phyloP scores from a whole-genome alignment of 768 basidiomycete species.

The Solioccasus polychromus region DNA sequence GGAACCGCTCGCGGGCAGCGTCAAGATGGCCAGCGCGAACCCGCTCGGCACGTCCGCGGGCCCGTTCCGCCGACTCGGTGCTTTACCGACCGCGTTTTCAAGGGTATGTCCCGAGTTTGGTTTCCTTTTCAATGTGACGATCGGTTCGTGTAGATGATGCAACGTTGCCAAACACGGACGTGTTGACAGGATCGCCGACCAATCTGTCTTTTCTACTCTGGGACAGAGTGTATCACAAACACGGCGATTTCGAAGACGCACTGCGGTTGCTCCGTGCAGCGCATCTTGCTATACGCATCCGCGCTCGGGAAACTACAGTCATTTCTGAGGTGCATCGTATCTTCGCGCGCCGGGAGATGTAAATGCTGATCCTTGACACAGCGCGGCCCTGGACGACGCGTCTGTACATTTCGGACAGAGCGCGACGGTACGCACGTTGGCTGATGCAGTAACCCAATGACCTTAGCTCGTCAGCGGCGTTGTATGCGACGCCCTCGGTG shows the following conservation, averaged over 20 bases:
- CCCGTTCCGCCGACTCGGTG: conserved; percentile 66
- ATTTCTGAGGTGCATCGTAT: too few relatives aligned
- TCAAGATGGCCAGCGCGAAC: conserved; percentile 65
- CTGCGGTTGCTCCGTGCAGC: conserved; percentile 72
- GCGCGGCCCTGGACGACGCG: conserved; percentile 59
- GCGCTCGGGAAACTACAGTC: conserved; percentile 53
- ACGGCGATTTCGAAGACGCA: conserved; percentile 59
- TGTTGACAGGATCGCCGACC: conserved; percentile 44
- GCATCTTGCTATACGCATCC: conserved; percentile 43
- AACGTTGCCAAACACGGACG: conserved; percentile 46
- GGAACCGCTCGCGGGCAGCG: conserved; percentile 61
- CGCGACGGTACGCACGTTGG: conserved; percentile 42
- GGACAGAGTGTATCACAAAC: conserved; percentile 84
- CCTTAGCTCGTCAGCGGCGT: conserved; percentile 52
- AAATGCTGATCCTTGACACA: conserved; percentile 27
- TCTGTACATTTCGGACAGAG: conserved; percentile 71
- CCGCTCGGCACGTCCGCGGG: conserved; percentile 58
- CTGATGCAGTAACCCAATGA: conserved; percentile 32
- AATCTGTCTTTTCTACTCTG: conserved; percentile 87
- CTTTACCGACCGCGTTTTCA: too few relatives aligned
- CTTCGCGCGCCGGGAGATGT: too few relatives aligned
- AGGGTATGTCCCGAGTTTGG: conserved; percentile 44
- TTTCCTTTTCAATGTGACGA: too few relatives aligned
- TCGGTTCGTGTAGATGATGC: conserved; percentile 47
- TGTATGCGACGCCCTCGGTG: conserved; percentile 57